Conservation (phyloP, 768 basidiomycete species). For the Leccinum incarnatum region DNA sequence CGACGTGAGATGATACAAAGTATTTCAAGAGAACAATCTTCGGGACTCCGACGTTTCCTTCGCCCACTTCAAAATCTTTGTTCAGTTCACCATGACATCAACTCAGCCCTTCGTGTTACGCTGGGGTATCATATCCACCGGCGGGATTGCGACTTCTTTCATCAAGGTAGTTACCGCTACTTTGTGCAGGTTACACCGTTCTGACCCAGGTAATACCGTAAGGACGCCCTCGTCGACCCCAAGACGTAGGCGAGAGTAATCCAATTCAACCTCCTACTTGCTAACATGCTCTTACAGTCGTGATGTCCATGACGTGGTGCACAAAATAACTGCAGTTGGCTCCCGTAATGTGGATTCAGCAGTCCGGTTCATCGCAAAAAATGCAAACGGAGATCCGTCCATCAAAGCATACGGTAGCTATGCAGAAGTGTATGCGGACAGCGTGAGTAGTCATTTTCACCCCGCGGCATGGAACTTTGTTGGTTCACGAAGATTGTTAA, state of each 20-base stretch:
- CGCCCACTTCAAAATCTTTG: background rate
- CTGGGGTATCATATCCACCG: constrained; percentile 90
- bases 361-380: constrained; percentile 57
- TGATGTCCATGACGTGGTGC: constrained; percentile 58
- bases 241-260: constrained; percentile 50
- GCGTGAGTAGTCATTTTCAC: constrained; percentile 39
- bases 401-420: constrained; percentile 75
- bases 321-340: constrained; percentile 73
- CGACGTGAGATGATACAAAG: constrained; percentile 2
- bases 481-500: constrained; percentile 21
- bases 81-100: constrained; percentile 14
- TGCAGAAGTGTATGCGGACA: constrained; percentile 68
- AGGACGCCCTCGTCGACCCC: constrained; percentile 80
- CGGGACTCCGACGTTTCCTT: constrained; percentile 1
- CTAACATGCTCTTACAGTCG: constrained; percentile 43
- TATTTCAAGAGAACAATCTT: background rate
- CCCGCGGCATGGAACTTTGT: background rate
- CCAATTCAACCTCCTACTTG: background rate
- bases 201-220: background rate
- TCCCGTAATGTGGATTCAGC: constrained; percentile 72
- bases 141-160: constrained; percentile 65
- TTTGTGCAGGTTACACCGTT: background rate
- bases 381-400: constrained; percentile 47
- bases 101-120: constrained; percentile 47
- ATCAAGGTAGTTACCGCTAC: constrained; percentile 49